Base-by-base conservation (phyloP, 192 early-diverging fungal genomes). In the Chytriomyces sp. region DNA sequence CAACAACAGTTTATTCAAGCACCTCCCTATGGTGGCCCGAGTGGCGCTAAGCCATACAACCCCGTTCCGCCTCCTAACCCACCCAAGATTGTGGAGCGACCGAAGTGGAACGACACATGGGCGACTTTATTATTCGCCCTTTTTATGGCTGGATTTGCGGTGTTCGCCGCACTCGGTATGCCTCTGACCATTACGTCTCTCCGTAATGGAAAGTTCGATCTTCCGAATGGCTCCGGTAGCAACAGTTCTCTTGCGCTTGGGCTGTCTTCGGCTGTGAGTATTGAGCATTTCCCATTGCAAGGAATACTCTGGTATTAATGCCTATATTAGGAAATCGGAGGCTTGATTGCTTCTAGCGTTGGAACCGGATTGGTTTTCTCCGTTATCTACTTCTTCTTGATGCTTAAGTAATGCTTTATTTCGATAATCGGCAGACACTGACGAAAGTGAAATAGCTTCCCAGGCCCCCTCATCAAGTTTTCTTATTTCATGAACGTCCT, bases 101-200 rank as follows among this genome's bases (percentile, higher is more conserved):
- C 52, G 53, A 63, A 53, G 19, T 80, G 56, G 37, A 40, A 91
- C 40, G 91, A 93, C 72, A 52, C 91, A 0, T 93, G 93, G 93
- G 93, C 93, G 3, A 58, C 89, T 0, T 67, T 84, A 17, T 77
- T 90, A 0, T 94, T 87, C 70, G 0, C 85, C 10, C 52, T 81
- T 33, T 81, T 83, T 57, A 39, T 89, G 39, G 82, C 76, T 38
- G 90, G 77, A 6, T 91, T 90, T 64, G 83, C 77, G 25, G 86
- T 75, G 3, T 44, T 84, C n/a, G 81, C 85, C 2, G 74, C 80
- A 14, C 10, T 86, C 22, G 82, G 76, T 28, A 3, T 92, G 49
- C 67, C 67, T 19, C 26, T 64, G 5, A 5, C 22, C 56, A 31
- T 31, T 31, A 28, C 17, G 28, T 19, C 17, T 58, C 44, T 49